Evolutionary conservation across 306 rosid species (phyloP), one percentile per base, ranked within the genome.

Genomic region (Prinsepia uniflora): DNA sequence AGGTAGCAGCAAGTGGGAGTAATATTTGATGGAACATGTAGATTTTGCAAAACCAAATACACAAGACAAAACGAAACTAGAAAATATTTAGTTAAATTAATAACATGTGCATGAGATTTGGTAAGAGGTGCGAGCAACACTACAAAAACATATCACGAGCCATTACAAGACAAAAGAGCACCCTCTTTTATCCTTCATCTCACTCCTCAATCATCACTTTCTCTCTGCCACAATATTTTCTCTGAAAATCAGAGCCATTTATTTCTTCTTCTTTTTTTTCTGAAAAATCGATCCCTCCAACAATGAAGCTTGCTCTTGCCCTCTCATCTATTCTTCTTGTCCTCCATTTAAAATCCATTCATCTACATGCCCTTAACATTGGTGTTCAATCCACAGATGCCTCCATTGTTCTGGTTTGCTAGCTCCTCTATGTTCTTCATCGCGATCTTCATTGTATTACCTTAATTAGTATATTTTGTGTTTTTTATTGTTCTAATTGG

Each of bases 311-410:
- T 54, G 75, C 5, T 67, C 44, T 53, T 80, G 52, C 78, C 46
- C 75, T 24, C 52, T 44, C 14, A 30, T 30, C 36, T 2, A 3
- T 30, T n/a, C 46, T 67, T 75, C 54, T 47, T 69, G 49, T 72
- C 39, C 50, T 73, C 30, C 69, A 55, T 70, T 74, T 57, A 50
- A 61, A 68, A 63, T 22, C 41, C 30, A 45, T 34, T 53, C 40
- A 78, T 61, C 55, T 65, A 10, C 57, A 6, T 70, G 93, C 90
- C 39, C 98, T 94, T 48, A 90, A 90, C 72, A 75, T 94, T 13
- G 96, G 96, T 41, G 85, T 86, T 80, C 86, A 87, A 79, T 83
- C 83, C 78, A 71, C 88, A 3, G 95, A 80, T 70, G 75, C 84
- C 20, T 78, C 96, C 36, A 72, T 85, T 63, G 67, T 86, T 68